These are phyloP conservation scores for Blastomyces gilchristii DNA, from an alignment of 2,329 filamentous ascomycete genomes.

Conservation along the genomic window DNA sequence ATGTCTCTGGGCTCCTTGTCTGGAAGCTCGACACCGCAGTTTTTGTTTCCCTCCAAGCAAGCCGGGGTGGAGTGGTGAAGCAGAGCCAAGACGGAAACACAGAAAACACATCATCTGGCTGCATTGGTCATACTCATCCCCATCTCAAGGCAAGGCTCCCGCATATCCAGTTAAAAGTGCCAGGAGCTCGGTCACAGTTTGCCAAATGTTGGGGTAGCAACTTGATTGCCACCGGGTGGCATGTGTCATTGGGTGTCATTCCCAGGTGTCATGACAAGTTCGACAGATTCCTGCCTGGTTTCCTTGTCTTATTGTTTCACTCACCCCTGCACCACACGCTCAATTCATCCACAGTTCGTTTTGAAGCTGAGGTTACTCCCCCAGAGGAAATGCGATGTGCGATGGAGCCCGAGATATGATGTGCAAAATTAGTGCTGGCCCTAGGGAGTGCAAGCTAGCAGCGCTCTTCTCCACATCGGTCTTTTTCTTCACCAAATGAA, in stretches of 20 bases:
- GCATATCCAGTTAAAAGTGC: neutral
- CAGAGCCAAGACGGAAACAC: neutral
- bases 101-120: slow-evolving; percentile 1
- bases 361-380: neutral
- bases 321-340: neutral
- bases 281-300: neutral
- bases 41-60: neutral
- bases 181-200: neutral
- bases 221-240: neutral
- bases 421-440: neutral
- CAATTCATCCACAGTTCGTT: neutral
- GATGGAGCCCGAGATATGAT: neutral
- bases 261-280: neutral
- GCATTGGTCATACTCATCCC: neutral
- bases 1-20: neutral
- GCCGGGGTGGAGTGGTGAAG: neutral
- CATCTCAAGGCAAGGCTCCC: neutral
- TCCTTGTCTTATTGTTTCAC: neutral
- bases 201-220: neutral
- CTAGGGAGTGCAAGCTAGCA: neutral
- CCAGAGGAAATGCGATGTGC: neutral
- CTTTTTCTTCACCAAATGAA: neutral
- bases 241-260: slow-evolving; percentile 3
- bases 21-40: neutral
- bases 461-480: neutral